Base-by-base conservation (phyloP, 371 early-diverging fungal genomes). In the Mucor racemosus region DNA sequence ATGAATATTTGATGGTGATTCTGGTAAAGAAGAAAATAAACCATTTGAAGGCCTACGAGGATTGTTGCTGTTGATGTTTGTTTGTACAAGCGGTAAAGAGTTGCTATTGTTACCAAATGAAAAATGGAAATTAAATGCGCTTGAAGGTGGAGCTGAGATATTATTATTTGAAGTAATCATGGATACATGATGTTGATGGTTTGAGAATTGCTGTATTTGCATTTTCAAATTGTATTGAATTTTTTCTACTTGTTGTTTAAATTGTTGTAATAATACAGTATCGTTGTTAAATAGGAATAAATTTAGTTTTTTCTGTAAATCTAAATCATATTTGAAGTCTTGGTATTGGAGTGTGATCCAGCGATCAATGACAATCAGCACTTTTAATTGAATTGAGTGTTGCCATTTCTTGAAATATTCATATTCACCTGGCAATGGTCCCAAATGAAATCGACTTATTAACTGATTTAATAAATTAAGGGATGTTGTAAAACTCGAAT, bases 301-400 rank as follows among this genome's bases (percentile, higher is more conserved):
- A 13, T 50, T 36, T 7, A 70, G 44, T 19, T 50, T 46, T 36
- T 44, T 50, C 33, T 58, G 74, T 4, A 90, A 65, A 6, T 56
- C 53, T 1, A 63, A 48, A 60, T 89, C 75, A 6, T 63, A 66
- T 21, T 76, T 84, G 62, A 91, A 89, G 50, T 88, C 86, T 55
- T 86, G 83, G 50, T 76, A 84, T 56, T 84, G 85, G 7, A 90
- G 62, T 44, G 76, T 75, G 3, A 89, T 74, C 92, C 92, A 92
- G 9, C 89, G 83, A 13, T 78, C 57, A 31, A 92, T 65, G 0
- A 88, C 88, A 46, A 79, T 76, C 1, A 92, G 68, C 7, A 90
- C 84, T 84, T 85, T 88, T 69, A 77, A 66, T 66, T 87, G 89
- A 60, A 88, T 86, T 7, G 78, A 76, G 6, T 69, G 62, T 19